Evolutionary conservation across 805 yeast genomes (phyloP).

Genomic region (Hanseniaspora meyeri): DNA sequence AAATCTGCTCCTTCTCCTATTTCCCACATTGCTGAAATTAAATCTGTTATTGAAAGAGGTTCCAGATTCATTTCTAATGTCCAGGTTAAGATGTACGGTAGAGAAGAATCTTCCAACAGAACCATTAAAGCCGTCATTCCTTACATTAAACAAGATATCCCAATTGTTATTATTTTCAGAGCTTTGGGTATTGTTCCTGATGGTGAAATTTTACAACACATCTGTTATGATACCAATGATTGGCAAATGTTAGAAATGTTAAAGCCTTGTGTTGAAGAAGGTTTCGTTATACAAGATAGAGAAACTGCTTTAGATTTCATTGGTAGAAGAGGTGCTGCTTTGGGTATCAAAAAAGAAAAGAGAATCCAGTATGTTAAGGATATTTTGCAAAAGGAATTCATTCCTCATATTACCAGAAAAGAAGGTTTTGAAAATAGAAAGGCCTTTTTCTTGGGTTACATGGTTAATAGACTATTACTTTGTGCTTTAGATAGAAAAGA

Average conservation of each 20-base stretch:
- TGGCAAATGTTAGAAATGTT: slow-evolving; percentile 99
- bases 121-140: slow-evolving; percentile 94
- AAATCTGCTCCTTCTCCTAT: slow-evolving; percentile 96
- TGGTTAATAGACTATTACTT: slow-evolving; percentile 86
- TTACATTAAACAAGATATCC: slow-evolving; percentile 90
- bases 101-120: slow-evolving; percentile 61
- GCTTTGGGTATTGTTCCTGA: slow-evolving; percentile 98
- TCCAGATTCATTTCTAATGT: slow-evolving; percentile 85
- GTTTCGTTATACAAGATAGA: slow-evolving; percentile 93
- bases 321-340: slow-evolving; percentile 95
- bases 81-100: slow-evolving; percentile 84
- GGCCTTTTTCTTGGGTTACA: slow-evolving; percentile 93
- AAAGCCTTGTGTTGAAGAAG: slow-evolving; percentile 98
- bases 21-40: slow-evolving; percentile 88
- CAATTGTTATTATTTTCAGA: slow-evolving; percentile 91
- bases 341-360: slow-evolving; percentile 92
- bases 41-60: slow-evolving; percentile 95
- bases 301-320: slow-evolving; percentile 96
- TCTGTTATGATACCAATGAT: slow-evolving; percentile 92
- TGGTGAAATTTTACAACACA: slow-evolving; percentile 96
- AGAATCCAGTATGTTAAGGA: slow-evolving; percentile 98
- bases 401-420: slow-evolving; percentile 94
- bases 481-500: slow-evolving; percentile 96
- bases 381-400: slow-evolving; percentile 85
- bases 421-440: slow-evolving; percentile 95